Base-by-base conservation (phyloP, 148 eudicot genomes). In the Cornus controversa region DNA sequence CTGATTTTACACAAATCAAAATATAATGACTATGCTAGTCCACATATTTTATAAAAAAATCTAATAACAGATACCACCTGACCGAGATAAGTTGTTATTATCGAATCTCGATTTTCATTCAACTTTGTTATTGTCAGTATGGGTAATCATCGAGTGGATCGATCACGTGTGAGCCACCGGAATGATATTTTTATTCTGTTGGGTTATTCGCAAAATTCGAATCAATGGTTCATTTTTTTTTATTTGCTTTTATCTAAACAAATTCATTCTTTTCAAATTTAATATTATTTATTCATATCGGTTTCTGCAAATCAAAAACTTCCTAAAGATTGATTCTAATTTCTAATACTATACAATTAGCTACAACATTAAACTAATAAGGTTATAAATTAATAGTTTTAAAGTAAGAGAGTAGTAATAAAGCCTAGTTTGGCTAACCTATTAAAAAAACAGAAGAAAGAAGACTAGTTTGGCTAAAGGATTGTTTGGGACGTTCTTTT, bases 401-500 rank as follows among this genome's bases (percentile, higher is more conserved):
- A n/a, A n/a, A n/a, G n/a, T n/a, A n/a, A n/a, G n/a, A n/a, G n/a
- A n/a, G n/a, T n/a, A n/a, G n/a, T n/a, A n/a, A n/a, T n/a, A 15
- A 54, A 54, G 62, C 2, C 15, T 54, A 8, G 62, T 31, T 31
- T 10, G 62, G 62, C 15, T 10, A 14, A 5, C 34, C 34, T 8
- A 20, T 11, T 50, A 50, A 45, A 45, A n/a, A n/a, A n/a, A n/a
- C n/a, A n/a, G n/a, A n/a, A 45, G 15, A 18, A 2, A 54, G 15
- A 54, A 54, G 20, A 14, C n/a, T 54, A 2, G 18, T 54, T 31
- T 31, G 34, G 34, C 2, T 54, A 54, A 18, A 54, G 15, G 62
- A 54, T 16, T 54, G 22, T 54, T n/a, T 76, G 57, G 2, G 67
- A 29, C 64, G 20, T 50, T n/a, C 47, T 76, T 76, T 25, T 76